A percentile compares a stretch with the other conserved stretches of the same genome.
Conservation (phyloP, 257 asterid genomes). For the Leonotis leonurus region DNA sequence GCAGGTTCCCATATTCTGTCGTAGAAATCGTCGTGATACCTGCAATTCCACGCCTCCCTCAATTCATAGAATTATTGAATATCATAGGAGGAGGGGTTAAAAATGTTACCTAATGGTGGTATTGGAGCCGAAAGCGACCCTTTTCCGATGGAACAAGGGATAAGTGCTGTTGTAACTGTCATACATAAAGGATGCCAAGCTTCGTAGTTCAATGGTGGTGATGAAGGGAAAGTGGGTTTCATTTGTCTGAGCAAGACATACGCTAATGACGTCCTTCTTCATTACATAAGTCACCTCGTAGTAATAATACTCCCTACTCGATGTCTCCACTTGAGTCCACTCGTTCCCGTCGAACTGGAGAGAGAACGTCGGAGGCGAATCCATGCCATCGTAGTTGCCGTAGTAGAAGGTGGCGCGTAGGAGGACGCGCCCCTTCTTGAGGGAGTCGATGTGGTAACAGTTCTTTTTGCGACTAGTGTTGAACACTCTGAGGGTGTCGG, state of each 20-base stretch:
- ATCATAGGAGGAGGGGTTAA: too few species aligned
- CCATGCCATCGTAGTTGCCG: constrained; percentile 43
- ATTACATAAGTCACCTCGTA: constrained; percentile 42
- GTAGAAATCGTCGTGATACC: constrained; percentile 29
- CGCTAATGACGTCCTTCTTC: constrained; percentile 26
- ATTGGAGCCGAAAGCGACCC: constrained; percentile 37
- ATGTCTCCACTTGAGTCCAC: constrained; percentile 36
- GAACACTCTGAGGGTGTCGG: constrained; percentile 55
- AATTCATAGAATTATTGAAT: too few species aligned
- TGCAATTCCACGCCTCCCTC: background rate
- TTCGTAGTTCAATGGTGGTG: constrained; percentile 50
- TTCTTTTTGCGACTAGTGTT: constrained; percentile 30
- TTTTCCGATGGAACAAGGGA: constrained; percentile 32
- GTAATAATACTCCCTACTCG: background rate
- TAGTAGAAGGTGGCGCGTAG: too few species aligned
- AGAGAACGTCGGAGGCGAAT: constrained; percentile 49
- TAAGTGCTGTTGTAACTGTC: too few species aligned
- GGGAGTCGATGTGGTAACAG: constrained; percentile 30
- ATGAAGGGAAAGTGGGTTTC: constrained; percentile 49
- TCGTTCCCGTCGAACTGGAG: constrained; percentile 56
- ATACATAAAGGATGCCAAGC: constrained; percentile 39
- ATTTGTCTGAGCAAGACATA: constrained; percentile 47
- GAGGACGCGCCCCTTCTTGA: constrained; percentile 25
- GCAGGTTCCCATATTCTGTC: constrained; percentile 50
- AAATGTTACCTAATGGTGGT: constrained; percentile 35